Percentiles rank a stretch among this genome's conserved stretches.
Evolutionary conservation across 2,329 filamentous ascomycete genomes (phyloP).

Genomic region (Pyrenophora graminea): DNA sequence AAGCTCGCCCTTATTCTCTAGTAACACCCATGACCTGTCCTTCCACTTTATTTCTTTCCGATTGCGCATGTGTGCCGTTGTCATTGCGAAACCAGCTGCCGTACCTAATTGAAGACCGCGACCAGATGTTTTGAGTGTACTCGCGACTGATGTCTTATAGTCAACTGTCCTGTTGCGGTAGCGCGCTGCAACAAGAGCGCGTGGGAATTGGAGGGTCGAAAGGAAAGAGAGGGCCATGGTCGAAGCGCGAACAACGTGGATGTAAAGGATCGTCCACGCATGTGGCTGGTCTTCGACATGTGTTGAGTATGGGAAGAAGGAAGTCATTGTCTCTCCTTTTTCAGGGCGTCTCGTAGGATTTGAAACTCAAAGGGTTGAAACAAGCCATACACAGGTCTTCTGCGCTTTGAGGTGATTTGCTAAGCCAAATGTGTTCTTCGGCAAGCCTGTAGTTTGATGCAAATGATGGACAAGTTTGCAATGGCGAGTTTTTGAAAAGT

Average conservation of each 20-base stretch:
- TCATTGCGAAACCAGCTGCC: constrained; percentile 51
- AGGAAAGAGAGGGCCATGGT: constrained; percentile 59
- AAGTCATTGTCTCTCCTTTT: constrained; percentile 53
- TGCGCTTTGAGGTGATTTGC: too few relatives aligned
- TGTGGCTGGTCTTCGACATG: constrained; percentile 68
- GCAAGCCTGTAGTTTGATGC: too few relatives aligned
- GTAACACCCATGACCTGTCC: constrained; percentile 65
- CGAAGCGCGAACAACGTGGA: constrained; percentile 63
- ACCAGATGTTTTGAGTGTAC: constrained; percentile 54
- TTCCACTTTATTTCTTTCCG: constrained; percentile 66
- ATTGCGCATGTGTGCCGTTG: constrained; percentile 59
- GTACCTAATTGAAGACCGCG: constrained; percentile 54
- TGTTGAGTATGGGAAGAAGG: constrained; percentile 58
- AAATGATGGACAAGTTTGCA: neutral
- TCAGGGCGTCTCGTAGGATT: neutral
- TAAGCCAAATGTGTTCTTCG: too few relatives aligned
- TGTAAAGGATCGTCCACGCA: constrained; percentile 59
- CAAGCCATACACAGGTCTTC: too few relatives aligned
- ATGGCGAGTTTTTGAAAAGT: too few relatives aligned
- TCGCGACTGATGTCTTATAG: constrained; percentile 20
- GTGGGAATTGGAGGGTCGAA: constrained; percentile 45
- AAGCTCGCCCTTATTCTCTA: constrained; percentile 60
- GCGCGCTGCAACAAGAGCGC: constrained; percentile 33
- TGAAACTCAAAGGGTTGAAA: neutral
- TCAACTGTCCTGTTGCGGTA: constrained; percentile 32